phyloP scores from a whole-genome alignment of 225 moss, liverwort and hornwort species.

The Takakia lepidozioides region DNA sequence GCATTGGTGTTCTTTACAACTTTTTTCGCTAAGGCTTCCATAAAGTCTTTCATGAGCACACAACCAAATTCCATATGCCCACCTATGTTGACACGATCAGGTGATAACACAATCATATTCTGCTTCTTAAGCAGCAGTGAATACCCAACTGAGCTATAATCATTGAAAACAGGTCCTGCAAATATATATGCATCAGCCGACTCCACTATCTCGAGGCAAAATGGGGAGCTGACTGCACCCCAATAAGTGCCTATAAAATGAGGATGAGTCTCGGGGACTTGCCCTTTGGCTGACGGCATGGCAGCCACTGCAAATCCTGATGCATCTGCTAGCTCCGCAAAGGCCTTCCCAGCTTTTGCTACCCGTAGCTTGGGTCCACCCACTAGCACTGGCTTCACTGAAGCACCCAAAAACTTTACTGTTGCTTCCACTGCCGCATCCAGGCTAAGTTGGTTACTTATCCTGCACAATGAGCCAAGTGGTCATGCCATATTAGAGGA shows the following conservation, averaged over 20 bases:
- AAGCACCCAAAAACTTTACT: conserved; percentile 28
- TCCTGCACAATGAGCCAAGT: conserved; percentile 1
- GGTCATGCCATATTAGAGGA: background rate
- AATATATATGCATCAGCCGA: conserved; percentile 56
- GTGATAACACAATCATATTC: conserved; percentile 42
- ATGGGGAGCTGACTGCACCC: conserved; percentile 64
- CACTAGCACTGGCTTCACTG: conserved; percentile 49
- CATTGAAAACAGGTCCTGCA: conserved; percentile 56
- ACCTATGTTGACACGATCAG: conserved; percentile 36
- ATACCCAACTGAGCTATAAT: conserved; percentile 61
- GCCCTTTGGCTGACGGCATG: conserved; percentile 65
- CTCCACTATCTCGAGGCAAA: conserved; percentile 51
- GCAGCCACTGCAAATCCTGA: conserved; percentile 47
- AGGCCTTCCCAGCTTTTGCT: conserved; percentile 33
- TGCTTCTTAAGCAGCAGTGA: conserved; percentile 38
- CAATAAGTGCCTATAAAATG: conserved; percentile 64
- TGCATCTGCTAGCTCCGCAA: conserved; percentile 37
- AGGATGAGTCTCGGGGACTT: conserved; percentile 35
- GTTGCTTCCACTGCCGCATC: conserved; percentile 39
- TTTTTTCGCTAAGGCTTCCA: conserved; percentile 17
- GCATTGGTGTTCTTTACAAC: conserved; percentile 41
- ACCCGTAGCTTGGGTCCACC: conserved; percentile 46
- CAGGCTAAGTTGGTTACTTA: conserved; percentile 36
- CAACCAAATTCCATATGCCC: conserved; percentile 41
- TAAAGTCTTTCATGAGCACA: conserved; percentile 52